Conservation (phyloP, 2,329 filamentous ascomycete species). For the Trichoderma sp. region DNA sequence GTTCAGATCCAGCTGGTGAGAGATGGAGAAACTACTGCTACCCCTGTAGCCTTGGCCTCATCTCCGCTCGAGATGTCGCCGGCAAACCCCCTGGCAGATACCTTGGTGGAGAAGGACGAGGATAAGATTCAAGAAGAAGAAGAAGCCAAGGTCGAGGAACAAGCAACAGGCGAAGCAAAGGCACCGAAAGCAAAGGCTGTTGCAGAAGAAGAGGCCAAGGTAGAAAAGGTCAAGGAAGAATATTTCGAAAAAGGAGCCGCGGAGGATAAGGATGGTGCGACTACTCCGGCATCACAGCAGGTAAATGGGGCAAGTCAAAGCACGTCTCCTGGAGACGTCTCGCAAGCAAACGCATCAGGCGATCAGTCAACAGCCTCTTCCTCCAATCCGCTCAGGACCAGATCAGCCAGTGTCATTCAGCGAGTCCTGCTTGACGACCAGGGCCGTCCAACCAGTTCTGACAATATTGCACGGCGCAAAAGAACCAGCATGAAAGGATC, state of each 20-base stretch:
- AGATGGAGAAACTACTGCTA: constrained; percentile 38
- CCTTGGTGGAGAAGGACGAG: constrained; percentile 6
- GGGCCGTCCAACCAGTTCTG: constrained; percentile 48
- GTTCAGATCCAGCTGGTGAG: constrained; percentile 43
- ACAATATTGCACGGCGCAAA: constrained; percentile 45
- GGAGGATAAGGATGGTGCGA: background rate
- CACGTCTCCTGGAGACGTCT: background rate
- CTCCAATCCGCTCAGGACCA: constrained; percentile 43
- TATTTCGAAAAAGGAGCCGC: background rate
- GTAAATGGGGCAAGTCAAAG: constrained; percentile 16
- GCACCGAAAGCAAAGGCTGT: no score
- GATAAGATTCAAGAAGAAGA: background rate
- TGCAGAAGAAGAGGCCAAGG: no score
- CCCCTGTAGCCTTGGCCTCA: constrained; percentile 40
- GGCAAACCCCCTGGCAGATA: constrained; percentile 25
- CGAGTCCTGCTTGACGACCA: constrained; percentile 58
- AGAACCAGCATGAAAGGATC: constrained; percentile 51
- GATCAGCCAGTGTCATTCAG: constrained; percentile 64
- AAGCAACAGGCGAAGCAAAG: background rate
- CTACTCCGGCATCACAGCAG: background rate
- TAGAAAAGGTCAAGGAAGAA: no score
- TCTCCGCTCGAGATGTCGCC: constrained; percentile 40
- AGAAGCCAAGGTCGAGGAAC: background rate
- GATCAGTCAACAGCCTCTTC: constrained; percentile 2
- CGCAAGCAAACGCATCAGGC: background rate